Base-by-base conservation (phyloP, 2,329 filamentous ascomycete species). In the Trichoderma semiorbis region DNA sequence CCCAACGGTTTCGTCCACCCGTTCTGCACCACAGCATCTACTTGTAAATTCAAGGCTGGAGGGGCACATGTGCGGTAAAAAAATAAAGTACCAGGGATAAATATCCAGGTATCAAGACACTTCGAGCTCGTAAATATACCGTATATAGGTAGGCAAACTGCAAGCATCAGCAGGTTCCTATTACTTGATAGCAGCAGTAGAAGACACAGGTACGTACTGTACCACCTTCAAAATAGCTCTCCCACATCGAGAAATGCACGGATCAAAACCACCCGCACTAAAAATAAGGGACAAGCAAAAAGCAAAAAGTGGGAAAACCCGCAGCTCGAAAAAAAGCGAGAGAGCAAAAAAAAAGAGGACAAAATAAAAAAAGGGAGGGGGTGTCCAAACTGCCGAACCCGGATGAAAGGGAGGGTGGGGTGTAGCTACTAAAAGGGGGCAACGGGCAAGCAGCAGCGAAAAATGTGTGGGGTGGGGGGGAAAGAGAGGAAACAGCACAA, bases 391-490 rank as follows among this genome's bases (percentile, higher is more conserved):
- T 34, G 14, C 30, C 57, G 18, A 47, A 36, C 55, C 36, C 55
- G 39, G 55, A 47, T 55, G 28, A 69, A 69, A 61, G 36, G 57
- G 66, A 24, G 32, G 55, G 66, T 18, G 7, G 43, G 43, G 43
- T n/a, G 55, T 69, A n/a, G 55, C 6, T 61, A 36, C 64, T 39
- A 61, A 61, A 61, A 50, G 36, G 47, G 66, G 66, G 57, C 57
- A 50, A 57, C 30, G 68, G 60, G n/a, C 68, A 69, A 69, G 24
- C 30, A 62, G 53, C 16, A 47, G 53, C 34, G 28, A 57, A 57
- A 60, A 24, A 26, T 12, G 50, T 57, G 53, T 57, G 63, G 60
- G 32, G 32, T 21, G 60, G 60, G 60, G 34, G 32, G 26, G 18
- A 21, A 3, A 18, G 39, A 47, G n/a, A 12, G 34, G 34, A 36